Evolutionary conservation across 352 stramenopile species (phyloP).

Genomic region (Peronosclerospora sorghi): DNA sequence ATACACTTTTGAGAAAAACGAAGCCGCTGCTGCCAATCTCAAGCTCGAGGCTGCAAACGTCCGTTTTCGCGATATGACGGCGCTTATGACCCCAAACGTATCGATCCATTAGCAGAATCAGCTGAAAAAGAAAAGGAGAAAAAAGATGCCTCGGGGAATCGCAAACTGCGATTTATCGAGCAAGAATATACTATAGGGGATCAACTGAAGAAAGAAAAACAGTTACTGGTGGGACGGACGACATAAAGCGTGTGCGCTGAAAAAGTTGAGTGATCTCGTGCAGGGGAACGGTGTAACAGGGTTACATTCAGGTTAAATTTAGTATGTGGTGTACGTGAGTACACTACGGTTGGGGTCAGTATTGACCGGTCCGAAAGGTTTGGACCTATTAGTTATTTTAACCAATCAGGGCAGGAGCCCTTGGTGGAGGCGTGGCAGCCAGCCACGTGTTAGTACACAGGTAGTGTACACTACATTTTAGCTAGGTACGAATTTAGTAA

Average conservation of each 20-base stretch:
- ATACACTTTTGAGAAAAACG: conserved; percentile 93
- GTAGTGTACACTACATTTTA: too few relatives aligned
- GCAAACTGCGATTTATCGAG: conserved; percentile 92
- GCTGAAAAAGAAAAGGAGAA: conserved; percentile 89
- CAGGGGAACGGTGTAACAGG: too few relatives aligned
- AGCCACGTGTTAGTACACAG: too few relatives aligned
- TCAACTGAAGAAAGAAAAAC: conserved; percentile 89
- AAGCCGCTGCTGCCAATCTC: conserved; percentile 85
- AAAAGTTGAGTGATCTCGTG: too few relatives aligned
- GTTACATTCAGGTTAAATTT: too few relatives aligned
- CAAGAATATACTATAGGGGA: conserved; percentile 92
- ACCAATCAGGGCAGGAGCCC: too few relatives aligned
- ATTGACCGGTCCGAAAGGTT: too few relatives aligned
- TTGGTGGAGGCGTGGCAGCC: too few relatives aligned
- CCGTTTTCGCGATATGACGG: conserved; percentile 79
- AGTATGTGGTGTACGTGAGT: too few relatives aligned
- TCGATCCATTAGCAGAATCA: conserved; percentile 86
- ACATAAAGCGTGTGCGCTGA: not conserved
- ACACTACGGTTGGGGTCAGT: too few relatives aligned
- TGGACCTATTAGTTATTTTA: too few relatives aligned
- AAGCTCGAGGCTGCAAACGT: conserved; percentile 88
- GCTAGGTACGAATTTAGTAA: too few relatives aligned
- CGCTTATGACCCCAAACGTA: conserved; percentile 88
- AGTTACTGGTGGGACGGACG: conserved; percentile 88
- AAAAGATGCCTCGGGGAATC: conserved; percentile 86